Evolutionary conservation across 495 filamentous ascomycete species (phyloP).

Genomic region (Pyrenopolyporus hunteri): DNA sequence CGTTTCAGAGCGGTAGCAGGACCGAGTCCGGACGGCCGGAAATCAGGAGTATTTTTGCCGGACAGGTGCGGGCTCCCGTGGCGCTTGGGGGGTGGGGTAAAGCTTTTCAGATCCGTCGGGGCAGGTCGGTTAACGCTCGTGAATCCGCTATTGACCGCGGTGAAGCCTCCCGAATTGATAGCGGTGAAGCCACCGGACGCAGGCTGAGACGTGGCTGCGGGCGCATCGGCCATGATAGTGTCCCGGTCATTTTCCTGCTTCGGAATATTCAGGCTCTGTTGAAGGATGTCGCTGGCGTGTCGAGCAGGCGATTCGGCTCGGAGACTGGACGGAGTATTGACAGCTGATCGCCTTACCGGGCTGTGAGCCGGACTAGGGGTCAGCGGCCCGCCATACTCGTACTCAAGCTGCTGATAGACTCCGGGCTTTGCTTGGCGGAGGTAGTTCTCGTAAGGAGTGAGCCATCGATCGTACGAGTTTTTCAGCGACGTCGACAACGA

Average conservation of each 20-base stretch:
- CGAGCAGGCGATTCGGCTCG: conserved; percentile 74
- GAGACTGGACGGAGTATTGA: conserved; percentile 70
- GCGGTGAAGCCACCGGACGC: conserved; percentile 74
- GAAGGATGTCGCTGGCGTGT: conserved; percentile 69
- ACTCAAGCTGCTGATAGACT: conserved; percentile 94
- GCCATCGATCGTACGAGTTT: conserved; percentile 96
- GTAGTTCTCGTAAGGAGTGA: conserved; percentile 96
- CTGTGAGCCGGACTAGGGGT: conserved; percentile 91
- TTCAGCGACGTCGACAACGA: conserved; percentile 98
- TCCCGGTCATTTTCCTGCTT: conserved; percentile 52
- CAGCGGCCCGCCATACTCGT: conserved; percentile 89
- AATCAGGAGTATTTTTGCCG: conserved; percentile 64
- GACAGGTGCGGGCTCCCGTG: conserved; percentile 60
- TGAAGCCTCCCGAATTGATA: conserved; percentile 66
- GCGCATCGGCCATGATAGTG: conserved; percentile 62
- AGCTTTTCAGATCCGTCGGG: conserved; percentile 44
- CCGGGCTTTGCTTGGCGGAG: conserved; percentile 89
- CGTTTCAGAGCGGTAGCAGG: conserved; percentile 74
- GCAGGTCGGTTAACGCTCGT: conserved; percentile 71
- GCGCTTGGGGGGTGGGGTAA: conserved; percentile 51
- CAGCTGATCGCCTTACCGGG: conserved; percentile 77
- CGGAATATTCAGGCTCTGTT: conserved; percentile 65
- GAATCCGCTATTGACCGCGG: conserved; percentile 66
- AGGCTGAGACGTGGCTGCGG: conserved; percentile 47
- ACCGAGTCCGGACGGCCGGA: conserved; percentile 58